Conservation (phyloP, 73 alveolate species). For the Paramecium caudatum region DNA sequence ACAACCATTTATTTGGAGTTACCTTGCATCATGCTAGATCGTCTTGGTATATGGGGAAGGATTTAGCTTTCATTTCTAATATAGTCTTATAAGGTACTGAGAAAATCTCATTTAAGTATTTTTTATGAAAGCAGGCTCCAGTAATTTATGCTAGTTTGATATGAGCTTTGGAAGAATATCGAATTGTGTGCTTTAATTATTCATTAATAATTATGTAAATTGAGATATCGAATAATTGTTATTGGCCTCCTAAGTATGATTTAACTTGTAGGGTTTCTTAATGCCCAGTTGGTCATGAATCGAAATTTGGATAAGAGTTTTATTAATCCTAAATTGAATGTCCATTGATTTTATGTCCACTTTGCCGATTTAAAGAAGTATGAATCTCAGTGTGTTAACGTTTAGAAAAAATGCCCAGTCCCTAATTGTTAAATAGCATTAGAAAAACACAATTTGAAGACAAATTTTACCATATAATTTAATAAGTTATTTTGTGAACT, state of each 20-base stretch:
- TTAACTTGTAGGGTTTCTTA: neutral
- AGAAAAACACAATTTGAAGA: neutral
- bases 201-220: slow-evolving; percentile 27
- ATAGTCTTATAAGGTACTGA: neutral
- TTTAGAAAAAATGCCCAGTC: neutral
- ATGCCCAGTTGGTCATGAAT: neutral
- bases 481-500: neutral
- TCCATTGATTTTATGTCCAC: neutral
- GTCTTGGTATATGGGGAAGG: neutral
- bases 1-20: slow-evolving; percentile 8
- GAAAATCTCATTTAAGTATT: neutral
- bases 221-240: neutral
- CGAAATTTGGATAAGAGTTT: slow-evolving; percentile 5
- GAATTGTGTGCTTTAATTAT: slow-evolving; percentile 4
- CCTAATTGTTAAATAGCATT: slow-evolving; percentile 24
- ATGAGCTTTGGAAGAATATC: slow-evolving; percentile 11
- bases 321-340: slow-evolving; percentile 7
- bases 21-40: neutral
- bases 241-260: neutral
- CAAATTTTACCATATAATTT: neutral
- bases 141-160: slow-evolving; percentile 1
- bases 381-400: neutral
- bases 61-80: slow-evolving; percentile 10
- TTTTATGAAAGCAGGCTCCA: slow-evolving; percentile 31
- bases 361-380: neutral